Percentiles rank a stretch among this genome's conserved stretches.
Evolutionary conservation across 495 filamentous ascomycete genomes (phyloP).

Genomic region (Aspergillus saccharolyticus): DNA sequence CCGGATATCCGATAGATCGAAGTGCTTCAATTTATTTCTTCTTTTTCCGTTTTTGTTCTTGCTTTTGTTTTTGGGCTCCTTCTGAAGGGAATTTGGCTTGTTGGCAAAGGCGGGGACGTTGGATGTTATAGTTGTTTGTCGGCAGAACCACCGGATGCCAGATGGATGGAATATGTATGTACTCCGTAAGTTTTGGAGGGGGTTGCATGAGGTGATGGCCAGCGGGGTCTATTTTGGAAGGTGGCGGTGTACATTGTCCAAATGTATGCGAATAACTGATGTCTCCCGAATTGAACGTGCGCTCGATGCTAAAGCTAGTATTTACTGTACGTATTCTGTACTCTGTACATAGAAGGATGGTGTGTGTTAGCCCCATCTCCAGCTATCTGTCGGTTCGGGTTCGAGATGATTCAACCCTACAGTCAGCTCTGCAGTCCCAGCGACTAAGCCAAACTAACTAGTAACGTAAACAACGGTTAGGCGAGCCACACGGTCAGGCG

Average conservation of each 20-base stretch:
- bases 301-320: background rate
- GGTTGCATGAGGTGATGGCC: slow-evolving; percentile 9
- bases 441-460: too few relatives aligned
- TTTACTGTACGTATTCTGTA: background rate
- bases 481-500: too few relatives aligned
- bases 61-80: background rate
- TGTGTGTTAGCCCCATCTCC: background rate
- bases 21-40: slow-evolving; percentile 5
- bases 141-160: slow-evolving; percentile 7
- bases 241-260: background rate
- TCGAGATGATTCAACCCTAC: too few relatives aligned
- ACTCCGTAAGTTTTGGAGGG: too few relatives aligned
- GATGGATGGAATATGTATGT: slow-evolving; percentile 8
- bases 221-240: slow-evolving; percentile 3
- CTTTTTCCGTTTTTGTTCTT: background rate
- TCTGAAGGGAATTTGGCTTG: too few relatives aligned
- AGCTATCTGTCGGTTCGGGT: too few relatives aligned
- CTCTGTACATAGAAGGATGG: background rate
- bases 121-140: slow-evolving; percentile 7
- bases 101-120: background rate
- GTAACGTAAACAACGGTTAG: too few relatives aligned
- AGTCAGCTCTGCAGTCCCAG: too few relatives aligned
- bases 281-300: background rate
- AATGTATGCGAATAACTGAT: background rate
- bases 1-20: slow-evolving; percentile 27